These are phyloP conservation scores for Cyberlindnera euphorbiiphila DNA, from an alignment of 805 yeast genomes.

Conservation along the genomic window DNA sequence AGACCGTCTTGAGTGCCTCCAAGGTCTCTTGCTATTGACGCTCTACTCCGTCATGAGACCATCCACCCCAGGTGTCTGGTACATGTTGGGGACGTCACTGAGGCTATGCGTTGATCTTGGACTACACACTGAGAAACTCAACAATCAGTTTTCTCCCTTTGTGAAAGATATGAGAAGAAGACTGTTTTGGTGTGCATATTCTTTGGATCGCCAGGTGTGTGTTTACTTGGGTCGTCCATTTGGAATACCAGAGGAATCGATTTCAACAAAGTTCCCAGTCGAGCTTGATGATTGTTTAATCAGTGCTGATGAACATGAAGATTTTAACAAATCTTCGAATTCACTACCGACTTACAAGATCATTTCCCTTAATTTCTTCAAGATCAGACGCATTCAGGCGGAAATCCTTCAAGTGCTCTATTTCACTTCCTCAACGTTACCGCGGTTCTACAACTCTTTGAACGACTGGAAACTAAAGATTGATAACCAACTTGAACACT, in stretches of 20 bases:
- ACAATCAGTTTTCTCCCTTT: conserved; percentile 45
- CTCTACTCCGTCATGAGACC: conserved; percentile 84
- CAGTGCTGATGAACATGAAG: conserved; percentile 33
- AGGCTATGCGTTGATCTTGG: conserved; percentile 83
- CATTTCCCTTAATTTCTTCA: conserved; percentile 63
- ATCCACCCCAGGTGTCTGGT: conserved; percentile 91
- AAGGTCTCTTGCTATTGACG: conserved; percentile 65
- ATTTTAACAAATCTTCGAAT: conserved; percentile 36
- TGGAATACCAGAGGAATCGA: conserved; percentile 80
- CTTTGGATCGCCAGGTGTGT: conserved; percentile 81
- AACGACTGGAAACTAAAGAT: conserved; percentile 62
- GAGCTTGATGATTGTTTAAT: conserved; percentile 70
- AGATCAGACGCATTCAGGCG: conserved; percentile 70
- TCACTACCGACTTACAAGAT: conserved; percentile 60
- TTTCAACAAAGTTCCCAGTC: conserved; percentile 69
- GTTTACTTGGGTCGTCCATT: conserved; percentile 84
- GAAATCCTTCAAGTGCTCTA: conserved; percentile 70
- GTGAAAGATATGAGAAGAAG: conserved; percentile 67
- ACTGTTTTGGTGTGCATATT: conserved; percentile 85
- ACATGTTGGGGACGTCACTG: conserved; percentile 74
- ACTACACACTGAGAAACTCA: conserved; percentile 61
- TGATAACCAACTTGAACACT: conserved; percentile 47
- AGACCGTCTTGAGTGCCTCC: conserved; percentile 68
- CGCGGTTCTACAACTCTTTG: conserved; percentile 52
- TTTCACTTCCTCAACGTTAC: conserved; percentile 62